Base-by-base conservation (phyloP, 345 rosid species). In the Camelina sativa region DNA sequence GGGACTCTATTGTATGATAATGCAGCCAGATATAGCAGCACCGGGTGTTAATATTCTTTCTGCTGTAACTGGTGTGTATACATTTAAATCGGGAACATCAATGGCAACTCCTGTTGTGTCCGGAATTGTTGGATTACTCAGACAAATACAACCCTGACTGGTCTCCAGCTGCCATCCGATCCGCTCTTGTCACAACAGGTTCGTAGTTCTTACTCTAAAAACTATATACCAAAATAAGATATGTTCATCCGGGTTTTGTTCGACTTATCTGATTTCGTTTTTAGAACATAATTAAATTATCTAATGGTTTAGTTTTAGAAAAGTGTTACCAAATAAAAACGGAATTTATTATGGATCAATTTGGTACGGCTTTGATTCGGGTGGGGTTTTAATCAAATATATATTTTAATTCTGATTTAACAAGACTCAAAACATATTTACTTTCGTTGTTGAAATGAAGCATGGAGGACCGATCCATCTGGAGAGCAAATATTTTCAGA, bases 401-500 rank as follows among this genome's bases (percentile, higher is more conserved):
- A 10, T 52, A 3, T 20, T 2, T 51, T 19, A 28, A 35, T 35
- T 35, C 40, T 35, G 11, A 35, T 35, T 8, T 10, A 35, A 35
- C 38, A 25, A 25, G 6, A 6, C 67, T 47, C 41, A 61, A 51
- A 62, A 73, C 25, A 54, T 34, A 4, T 65, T 28, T 12, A 5
- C 2, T 37, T 53, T 2, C 11, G 3, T 0, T 5, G 22, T 30
- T 53, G 23, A 20, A 55, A 55, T 65, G 58, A 43, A 83, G 84
- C 78, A 40, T 67, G 78, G 84, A 84, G 75, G 48, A 79, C 75
- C 0, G 78, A 84, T 72, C 84, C 86, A 62, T 79, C 44, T n/a
- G 84, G 85, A 23, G 76, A 65, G 55, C 90, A 84, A 15, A 83
- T 88, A 74, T 80, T 82, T 25, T 82, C 93, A 4, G 87, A 85